Evolutionary conservation across 768 basidiomycete species (phyloP).

Genomic region (Tulasnella sp.): DNA sequence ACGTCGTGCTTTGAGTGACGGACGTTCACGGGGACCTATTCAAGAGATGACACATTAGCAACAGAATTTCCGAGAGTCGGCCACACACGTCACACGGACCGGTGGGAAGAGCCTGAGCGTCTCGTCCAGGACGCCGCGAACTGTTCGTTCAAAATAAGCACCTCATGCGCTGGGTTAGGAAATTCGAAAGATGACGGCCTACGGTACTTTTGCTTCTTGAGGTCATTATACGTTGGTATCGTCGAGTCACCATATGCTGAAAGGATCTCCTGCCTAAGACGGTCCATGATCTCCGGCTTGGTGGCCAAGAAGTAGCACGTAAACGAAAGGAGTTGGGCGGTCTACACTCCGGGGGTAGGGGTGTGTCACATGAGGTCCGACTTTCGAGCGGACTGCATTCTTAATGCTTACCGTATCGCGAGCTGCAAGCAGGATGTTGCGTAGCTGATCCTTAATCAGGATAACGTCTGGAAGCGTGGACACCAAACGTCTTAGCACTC

Average conservation of each 20-base stretch:
- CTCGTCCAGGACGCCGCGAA: conserved; percentile 38
- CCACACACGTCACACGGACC: too few relatives aligned
- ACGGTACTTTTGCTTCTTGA: conserved; percentile 30
- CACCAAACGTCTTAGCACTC: background rate
- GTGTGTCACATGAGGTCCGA: too few relatives aligned
- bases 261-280: conserved; percentile 32
- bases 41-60: too few relatives aligned
- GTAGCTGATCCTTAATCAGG: conserved; percentile 22
- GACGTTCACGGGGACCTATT: conserved; percentile 20
- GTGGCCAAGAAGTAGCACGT: conserved; percentile 34
- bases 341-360: conserved; percentile 23
- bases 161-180: background rate
- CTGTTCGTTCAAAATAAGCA: conserved; percentile 27
- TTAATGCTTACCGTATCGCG: conserved; percentile 36
- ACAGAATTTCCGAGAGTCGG: too few relatives aligned
- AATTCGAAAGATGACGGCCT: background rate
- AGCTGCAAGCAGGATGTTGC: conserved; percentile 35
- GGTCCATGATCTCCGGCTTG: conserved; percentile 30
- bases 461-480: background rate
- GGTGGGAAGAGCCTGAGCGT: conserved; percentile 38
- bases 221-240: conserved; percentile 30
- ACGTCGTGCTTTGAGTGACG: too few relatives aligned
- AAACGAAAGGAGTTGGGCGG: conserved; percentile 35
- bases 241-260: background rate
- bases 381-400: background rate